Percentiles rank a stretch among this genome's conserved stretches.
phyloP scores from a whole-genome alignment of 2,329 filamentous ascomycete species.

The Dothistroma pini region DNA sequence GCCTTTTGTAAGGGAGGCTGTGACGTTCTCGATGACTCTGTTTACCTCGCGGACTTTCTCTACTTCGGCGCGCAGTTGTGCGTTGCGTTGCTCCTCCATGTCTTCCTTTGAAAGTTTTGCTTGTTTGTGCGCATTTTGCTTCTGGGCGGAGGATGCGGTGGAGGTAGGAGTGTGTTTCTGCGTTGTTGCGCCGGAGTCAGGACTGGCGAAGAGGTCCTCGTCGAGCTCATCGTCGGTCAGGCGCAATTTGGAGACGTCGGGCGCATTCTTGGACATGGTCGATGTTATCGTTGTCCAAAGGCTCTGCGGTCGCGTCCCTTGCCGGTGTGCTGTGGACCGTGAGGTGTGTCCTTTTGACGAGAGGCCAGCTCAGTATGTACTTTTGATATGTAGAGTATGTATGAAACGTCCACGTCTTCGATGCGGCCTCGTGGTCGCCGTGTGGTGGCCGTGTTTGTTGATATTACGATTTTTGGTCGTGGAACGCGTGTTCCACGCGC shows the following conservation, averaged over 20 bases:
- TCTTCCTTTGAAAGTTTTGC: slow-evolving; percentile 33
- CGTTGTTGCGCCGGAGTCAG: slow-evolving; percentile 40
- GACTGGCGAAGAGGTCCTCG: slow-evolving; percentile 58
- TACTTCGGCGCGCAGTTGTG: slow-evolving; percentile 71
- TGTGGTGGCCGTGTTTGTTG: slow-evolving; percentile 19
- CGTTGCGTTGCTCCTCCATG: slow-evolving; percentile 66
- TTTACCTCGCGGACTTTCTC: slow-evolving; percentile 84
- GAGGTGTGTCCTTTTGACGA: neutral
- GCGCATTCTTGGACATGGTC: slow-evolving; percentile 31
- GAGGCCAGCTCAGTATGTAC: neutral
- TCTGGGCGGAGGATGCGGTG: slow-evolving; percentile 38
- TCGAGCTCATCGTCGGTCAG: slow-evolving; percentile 48
- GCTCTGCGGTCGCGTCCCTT: neutral
- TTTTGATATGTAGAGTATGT: slow-evolving; percentile 15
- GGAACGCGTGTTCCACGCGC: neutral
- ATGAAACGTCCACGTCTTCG: slow-evolving; percentile 9
- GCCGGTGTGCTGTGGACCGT: neutral
- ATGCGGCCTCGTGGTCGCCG: slow-evolving; percentile 17
- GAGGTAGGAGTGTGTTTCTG: slow-evolving; percentile 30
- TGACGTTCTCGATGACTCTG: slow-evolving; percentile 74
- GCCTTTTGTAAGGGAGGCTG: slow-evolving; percentile 67
- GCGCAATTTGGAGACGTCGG: slow-evolving; percentile 36
- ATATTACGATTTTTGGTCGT: slow-evolving; percentile 18
- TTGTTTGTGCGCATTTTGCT: slow-evolving; percentile 32
- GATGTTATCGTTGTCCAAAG: neutral